These are phyloP conservation scores for Beauveria sp. DNA, from an alignment of 2,329 filamentous ascomycete species.

Conservation along the genomic window DNA sequence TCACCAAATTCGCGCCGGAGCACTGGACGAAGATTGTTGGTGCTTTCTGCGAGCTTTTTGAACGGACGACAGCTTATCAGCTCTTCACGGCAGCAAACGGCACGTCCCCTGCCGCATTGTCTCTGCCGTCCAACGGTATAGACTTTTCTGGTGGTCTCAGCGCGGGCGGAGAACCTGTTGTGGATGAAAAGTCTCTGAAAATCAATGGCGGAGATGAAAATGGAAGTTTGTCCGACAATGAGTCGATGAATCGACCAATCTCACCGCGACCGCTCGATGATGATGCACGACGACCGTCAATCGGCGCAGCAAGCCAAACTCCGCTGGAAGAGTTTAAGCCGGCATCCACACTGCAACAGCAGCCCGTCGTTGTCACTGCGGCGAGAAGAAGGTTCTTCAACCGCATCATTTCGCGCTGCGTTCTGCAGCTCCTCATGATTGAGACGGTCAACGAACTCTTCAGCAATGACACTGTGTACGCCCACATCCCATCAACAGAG, in stretches of 20 bases:
- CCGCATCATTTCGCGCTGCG: constrained; percentile 97
- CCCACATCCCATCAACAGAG: constrained; percentile 82
- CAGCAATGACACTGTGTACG: constrained; percentile 91
- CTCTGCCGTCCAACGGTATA: constrained; percentile 44
- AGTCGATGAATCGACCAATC: constrained; percentile 24
- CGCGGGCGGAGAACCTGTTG: constrained; percentile 30
- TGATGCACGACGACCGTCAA: constrained; percentile 25
- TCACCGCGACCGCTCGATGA: constrained; percentile 27
- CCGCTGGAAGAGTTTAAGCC: constrained; percentile 83
- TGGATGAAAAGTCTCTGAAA: constrained; percentile 51
- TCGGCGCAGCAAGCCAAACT: constrained; percentile 28
- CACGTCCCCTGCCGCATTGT: constrained; percentile 43
- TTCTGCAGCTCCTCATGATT: constrained; percentile 96
- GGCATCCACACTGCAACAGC: constrained; percentile 67
- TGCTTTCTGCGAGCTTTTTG: constrained; percentile 92
- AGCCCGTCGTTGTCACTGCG: constrained; percentile 85
- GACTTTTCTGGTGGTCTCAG: constrained; percentile 41
- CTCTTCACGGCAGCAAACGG: constrained; percentile 77
- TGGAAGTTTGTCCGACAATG: constrained; percentile 21
- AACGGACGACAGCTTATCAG: constrained; percentile 88
- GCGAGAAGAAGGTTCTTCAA: constrained; percentile 95
- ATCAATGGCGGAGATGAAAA: constrained; percentile 48
- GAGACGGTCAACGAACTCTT: constrained; percentile 99
- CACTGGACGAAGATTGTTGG: constrained; percentile 95
- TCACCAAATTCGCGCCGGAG: constrained; percentile 75